Conservation (phyloP, 2,329 filamentous ascomycete genomes). For the Meredithiella fracta region DNA sequence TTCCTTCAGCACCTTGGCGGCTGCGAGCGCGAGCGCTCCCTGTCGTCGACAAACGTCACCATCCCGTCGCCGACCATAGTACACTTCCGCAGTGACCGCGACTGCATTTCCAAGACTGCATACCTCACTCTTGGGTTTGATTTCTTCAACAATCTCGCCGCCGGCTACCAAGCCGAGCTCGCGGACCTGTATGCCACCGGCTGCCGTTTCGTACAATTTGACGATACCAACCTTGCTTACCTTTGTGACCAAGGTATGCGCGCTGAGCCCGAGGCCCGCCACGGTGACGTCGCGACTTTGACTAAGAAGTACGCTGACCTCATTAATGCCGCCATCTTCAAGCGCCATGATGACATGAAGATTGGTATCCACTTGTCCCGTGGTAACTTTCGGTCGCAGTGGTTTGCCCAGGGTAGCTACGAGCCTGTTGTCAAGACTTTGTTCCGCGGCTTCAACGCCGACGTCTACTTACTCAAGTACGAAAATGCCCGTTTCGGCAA, state of each 20-base stretch:
- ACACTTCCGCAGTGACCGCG: conserved; percentile 35
- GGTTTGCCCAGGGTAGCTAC: conserved; percentile 49
- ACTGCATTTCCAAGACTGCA: conserved; percentile 35
- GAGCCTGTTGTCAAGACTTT: conserved; percentile 45
- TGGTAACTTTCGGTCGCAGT: conserved; percentile 44
- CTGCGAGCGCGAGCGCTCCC: conserved; percentile 23
- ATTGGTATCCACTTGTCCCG: conserved; percentile 50
- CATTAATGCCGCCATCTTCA: conserved; percentile 53
- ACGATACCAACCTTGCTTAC: conserved; percentile 43
- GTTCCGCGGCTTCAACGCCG: conserved; percentile 40
- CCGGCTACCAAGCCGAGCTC: conserved; percentile 38
- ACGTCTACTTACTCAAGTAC: conserved; percentile 47
- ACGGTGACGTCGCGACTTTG: conserved; percentile 26
- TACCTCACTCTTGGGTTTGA: conserved; percentile 33
- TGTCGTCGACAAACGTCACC: conserved; percentile 34
- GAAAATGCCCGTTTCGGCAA: conserved; percentile 43
- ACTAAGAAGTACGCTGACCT: conserved; percentile 54
- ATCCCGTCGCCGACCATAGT: conserved; percentile 53
- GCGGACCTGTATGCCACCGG: conserved; percentile 37
- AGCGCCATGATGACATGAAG: conserved; percentile 48
- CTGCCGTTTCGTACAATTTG: conserved; percentile 41
- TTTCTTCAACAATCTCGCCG: conserved; percentile 40
- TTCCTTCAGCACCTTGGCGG: conserved; percentile 32
- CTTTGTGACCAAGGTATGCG: conserved; percentile 13
- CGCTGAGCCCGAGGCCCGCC: conserved; percentile 12